Conservation (phyloP, 331 rosid genomes). For the Acacia pycnantha region DNA sequence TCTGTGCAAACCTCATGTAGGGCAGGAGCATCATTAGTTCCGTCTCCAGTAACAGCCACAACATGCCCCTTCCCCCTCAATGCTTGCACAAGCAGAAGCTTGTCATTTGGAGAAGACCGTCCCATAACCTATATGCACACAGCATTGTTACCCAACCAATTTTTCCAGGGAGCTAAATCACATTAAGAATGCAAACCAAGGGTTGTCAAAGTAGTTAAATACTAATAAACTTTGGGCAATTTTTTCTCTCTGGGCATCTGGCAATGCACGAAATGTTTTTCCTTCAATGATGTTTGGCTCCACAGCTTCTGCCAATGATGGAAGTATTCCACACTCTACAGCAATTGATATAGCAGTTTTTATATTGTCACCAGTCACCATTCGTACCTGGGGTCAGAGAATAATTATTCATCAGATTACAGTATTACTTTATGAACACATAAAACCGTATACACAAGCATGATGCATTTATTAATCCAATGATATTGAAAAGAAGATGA, state of each 20-base stretch:
- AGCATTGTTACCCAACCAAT: slow-evolving; percentile 17
- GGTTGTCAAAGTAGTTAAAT: slow-evolving; percentile 20
- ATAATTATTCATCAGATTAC: neutral
- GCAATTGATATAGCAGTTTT: slow-evolving; percentile 96
- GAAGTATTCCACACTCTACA: slow-evolving; percentile 87
- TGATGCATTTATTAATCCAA: slow-evolving; percentile 3
- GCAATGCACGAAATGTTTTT: slow-evolving; percentile 62
- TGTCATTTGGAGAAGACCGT: slow-evolving; percentile 95
- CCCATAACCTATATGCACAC: slow-evolving; percentile 78
- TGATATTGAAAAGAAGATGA: slow-evolving; percentile 4
- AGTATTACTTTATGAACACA: neutral
- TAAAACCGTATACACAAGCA: slow-evolving; percentile 12
- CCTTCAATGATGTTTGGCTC: slow-evolving; percentile 79
- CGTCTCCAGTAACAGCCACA: slow-evolving; percentile 99
- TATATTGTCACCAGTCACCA: slow-evolving; percentile 96
- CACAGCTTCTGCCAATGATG: slow-evolving; percentile 47
- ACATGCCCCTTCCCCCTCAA: slow-evolving; percentile 79
- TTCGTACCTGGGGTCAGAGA: slow-evolving; percentile 57
- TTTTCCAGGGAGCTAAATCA: neutral
- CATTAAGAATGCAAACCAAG: neutral
- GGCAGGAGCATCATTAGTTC: slow-evolving; percentile 99
- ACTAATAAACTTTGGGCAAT: slow-evolving; percentile 69
- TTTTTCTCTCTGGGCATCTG: slow-evolving; percentile 62
- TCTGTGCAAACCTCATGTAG: slow-evolving; percentile 78
- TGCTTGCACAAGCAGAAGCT: slow-evolving; percentile 95